Conservation (phyloP, 2,329 filamentous ascomycete genomes). For the Colletotrichum tropicale region DNA sequence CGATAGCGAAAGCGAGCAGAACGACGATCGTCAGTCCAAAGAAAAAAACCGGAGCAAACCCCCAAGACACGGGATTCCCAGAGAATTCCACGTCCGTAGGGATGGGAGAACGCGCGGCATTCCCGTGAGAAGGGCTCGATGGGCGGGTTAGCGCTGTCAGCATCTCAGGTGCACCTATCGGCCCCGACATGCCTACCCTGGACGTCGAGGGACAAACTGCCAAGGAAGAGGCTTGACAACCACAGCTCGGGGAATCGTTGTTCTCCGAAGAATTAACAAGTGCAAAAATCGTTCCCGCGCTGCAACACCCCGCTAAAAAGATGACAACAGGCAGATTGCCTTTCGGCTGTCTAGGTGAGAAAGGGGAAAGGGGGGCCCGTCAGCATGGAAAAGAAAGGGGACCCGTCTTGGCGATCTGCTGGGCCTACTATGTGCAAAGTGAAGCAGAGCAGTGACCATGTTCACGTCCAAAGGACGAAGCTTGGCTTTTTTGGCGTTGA, state of each 20-base stretch:
- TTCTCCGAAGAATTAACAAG: not conserved
- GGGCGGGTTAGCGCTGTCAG: not conserved
- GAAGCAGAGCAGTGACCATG: not conserved
- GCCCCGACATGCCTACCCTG: not conserved
- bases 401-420: constrained; percentile 6
- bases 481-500: not conserved
- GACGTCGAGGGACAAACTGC: not conserved
- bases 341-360: not conserved
- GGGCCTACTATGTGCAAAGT: not conserved
- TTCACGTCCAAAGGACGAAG: not conserved
- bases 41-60: not conserved
- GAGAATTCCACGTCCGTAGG: not conserved
- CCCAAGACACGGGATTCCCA: not conserved
- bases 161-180: not conserved
- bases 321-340: not conserved
- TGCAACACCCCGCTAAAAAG: not conserved
- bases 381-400: not conserved
- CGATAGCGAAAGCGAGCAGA: not conserved
- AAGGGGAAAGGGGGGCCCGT: not conserved
- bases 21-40: not conserved
- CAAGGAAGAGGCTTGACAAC: not conserved
- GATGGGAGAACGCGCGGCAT: not conserved
- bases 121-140: not conserved
- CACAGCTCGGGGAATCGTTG: not conserved
- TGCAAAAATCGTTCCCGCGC: not conserved